Percentiles rank a stretch among this genome's conserved stretches.
phyloP scores from a whole-genome alignment of 306 rosid genomes.

The Urtica urens region DNA sequence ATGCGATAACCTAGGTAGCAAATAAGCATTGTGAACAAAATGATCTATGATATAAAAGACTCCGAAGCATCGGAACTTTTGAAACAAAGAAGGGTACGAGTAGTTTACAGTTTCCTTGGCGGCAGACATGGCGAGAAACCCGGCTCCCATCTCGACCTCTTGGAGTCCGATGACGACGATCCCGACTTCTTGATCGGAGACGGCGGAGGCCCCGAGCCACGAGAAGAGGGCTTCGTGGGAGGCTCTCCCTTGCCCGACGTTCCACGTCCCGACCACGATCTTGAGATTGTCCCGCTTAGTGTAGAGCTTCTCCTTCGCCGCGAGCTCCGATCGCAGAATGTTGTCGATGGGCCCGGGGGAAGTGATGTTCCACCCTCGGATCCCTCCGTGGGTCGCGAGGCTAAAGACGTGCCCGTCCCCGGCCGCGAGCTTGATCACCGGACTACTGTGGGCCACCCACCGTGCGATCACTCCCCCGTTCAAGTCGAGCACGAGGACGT shows the following conservation, averaged over 20 bases:
- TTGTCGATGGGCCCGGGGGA: constrained; percentile 79
- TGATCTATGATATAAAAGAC: too few relatives aligned
- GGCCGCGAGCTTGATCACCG: constrained; percentile 69
- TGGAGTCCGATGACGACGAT: constrained; percentile 91
- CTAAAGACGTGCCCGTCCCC: constrained; percentile 59
- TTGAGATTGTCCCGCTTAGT: constrained; percentile 56
- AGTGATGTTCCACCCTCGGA: constrained; percentile 84
- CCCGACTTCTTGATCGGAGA: constrained; percentile 84
- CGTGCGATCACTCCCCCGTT: constrained; percentile 77
- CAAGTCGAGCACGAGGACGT: constrained; percentile 59
- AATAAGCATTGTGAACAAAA: too few relatives aligned
- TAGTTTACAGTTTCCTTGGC: constrained; percentile 88
- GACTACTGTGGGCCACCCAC: constrained; percentile 91
- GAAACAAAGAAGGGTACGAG: neutral
- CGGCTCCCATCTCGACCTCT: constrained; percentile 99
- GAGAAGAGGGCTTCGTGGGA: constrained; percentile 65
- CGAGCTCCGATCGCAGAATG: constrained; percentile 61
- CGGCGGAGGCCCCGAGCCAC: constrained; percentile 89
- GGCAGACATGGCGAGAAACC: constrained; percentile 98
- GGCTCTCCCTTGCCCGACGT: constrained; percentile 98
- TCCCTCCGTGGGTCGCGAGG: constrained; percentile 93
- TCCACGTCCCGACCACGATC: constrained; percentile 93
- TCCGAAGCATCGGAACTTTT: neutral
- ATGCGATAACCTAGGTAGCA: too few relatives aligned
- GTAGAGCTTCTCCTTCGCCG: constrained; percentile 48